Conservation (phyloP, 2,329 filamentous ascomycete genomes). For the Hirsutella thompsonii region DNA sequence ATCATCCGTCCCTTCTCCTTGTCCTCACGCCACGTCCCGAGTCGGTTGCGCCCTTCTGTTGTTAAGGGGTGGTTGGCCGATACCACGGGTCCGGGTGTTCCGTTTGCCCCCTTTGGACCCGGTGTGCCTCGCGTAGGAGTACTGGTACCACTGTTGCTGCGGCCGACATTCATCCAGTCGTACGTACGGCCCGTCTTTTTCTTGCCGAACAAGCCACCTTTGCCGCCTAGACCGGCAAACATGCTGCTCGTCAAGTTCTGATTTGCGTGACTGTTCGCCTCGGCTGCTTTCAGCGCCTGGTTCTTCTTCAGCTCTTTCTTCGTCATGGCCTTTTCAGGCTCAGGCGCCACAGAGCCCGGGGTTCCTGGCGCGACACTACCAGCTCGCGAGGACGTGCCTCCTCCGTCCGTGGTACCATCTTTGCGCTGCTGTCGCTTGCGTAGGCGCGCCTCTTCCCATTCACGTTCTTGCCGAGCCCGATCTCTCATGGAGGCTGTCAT, state of each 20-base stretch:
- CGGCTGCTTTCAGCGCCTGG: slow-evolving; percentile 61
- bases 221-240: slow-evolving; percentile 52
- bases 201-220: slow-evolving; percentile 41
- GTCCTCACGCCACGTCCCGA: slow-evolving; percentile 70
- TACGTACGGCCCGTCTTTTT: slow-evolving; percentile 57
- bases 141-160: slow-evolving; percentile 37
- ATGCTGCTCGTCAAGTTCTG: slow-evolving; percentile 75
- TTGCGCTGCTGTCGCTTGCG: slow-evolving; percentile 52
- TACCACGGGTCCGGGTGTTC: slow-evolving; percentile 16
- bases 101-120: slow-evolving; percentile 19
- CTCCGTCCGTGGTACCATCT: slow-evolving; percentile 40
- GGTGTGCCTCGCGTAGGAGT: slow-evolving; percentile 30
- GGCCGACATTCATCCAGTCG: slow-evolving; percentile 54
- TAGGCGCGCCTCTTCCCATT: slow-evolving; percentile 59
- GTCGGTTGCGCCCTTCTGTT: slow-evolving; percentile 44
- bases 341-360: slow-evolving; percentile 49
- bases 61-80: slow-evolving; percentile 31
- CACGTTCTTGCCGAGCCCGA: slow-evolving; percentile 52
- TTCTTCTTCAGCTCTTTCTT: slow-evolving; percentile 80
- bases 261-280: slow-evolving; percentile 66
- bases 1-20: slow-evolving; percentile 64
- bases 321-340: slow-evolving; percentile 55
- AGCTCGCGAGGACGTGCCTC: slow-evolving; percentile 33
- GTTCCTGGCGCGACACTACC: slow-evolving; percentile 47
- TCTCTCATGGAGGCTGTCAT: slow-evolving; percentile 43